Evolutionary conservation across 176 grass and related monocot species (phyloP).

Genomic region (Typha latifolia): DNA sequence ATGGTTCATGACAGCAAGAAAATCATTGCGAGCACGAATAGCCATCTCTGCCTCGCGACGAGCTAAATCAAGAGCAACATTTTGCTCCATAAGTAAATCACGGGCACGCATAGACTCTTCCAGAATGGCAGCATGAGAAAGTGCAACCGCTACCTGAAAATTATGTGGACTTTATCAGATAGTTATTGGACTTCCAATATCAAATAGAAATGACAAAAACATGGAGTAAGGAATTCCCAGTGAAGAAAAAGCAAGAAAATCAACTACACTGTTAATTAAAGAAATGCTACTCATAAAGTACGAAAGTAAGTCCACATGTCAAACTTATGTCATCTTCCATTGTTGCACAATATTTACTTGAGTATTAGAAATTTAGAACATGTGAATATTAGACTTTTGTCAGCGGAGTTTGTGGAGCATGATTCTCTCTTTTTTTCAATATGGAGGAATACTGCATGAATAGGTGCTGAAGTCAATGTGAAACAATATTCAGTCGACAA

Average conservation of each 20-base stretch:
- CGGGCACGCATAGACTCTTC: constrained; percentile 33
- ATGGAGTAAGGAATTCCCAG: background rate
- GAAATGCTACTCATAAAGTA: too few species aligned
- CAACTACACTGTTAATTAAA: too few species aligned
- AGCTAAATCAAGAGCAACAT: constrained; percentile 3
- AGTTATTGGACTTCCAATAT: background rate
- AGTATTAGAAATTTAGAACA: too few species aligned
- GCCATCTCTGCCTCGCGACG: background rate
- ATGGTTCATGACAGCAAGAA: background rate
- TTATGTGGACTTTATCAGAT: background rate
- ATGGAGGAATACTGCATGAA: too few species aligned
- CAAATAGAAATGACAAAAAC: background rate
- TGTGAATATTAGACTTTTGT: too few species aligned
- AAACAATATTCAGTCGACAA: too few species aligned
- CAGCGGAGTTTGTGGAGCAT: too few species aligned
- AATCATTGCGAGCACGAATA: background rate
- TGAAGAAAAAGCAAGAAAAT: background rate
- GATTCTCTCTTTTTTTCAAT: too few species aligned
- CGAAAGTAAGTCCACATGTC: too few species aligned
- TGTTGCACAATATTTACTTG: too few species aligned
- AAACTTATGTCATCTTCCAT: too few species aligned
- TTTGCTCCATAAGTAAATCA: constrained; percentile 25
- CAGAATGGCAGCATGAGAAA: constrained; percentile 38
- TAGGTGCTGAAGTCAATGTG: too few species aligned
- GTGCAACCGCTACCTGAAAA: constrained; percentile 20